Base-by-base conservation (phyloP, 2,329 filamentous ascomycete species). In the Microcyclosporella mali region DNA sequence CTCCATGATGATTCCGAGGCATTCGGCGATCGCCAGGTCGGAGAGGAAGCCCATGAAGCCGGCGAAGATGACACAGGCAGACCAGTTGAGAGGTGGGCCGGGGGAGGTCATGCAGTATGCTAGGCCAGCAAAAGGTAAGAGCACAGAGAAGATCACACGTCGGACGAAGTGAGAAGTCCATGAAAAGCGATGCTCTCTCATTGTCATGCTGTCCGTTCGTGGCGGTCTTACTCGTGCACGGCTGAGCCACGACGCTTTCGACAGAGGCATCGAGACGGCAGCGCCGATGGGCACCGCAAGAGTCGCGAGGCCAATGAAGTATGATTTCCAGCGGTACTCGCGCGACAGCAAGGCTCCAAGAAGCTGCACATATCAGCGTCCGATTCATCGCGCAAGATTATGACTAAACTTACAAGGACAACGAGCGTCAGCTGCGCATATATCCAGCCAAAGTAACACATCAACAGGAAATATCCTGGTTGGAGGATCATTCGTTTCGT, bases 1-100 rank as follows among this genome's bases (percentile, higher is more conserved):
- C 58, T 88, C 84, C 84, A 89, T 88, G 59, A 88, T 75, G 25
- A 89, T 67, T 1, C 84, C 83, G 50, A 83, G 78, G 62, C 84
- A 88, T 63, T 89, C 85, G 2, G 84, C 78, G 34, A 87, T 80
- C 1, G 83, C 84, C 8, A 90, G 74, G 39, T 80, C 82, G 1
- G 81, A 83, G 4, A 88, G 67, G 54, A 86, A 86, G 0, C 82
- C 84, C 11, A 88, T 74, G 3, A 79, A 60, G 1, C 74, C 76
- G 0, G 82, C 81, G 52, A 88, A 80, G 2, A 82, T 59, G 3
- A 81, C 79, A 2, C 84, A 85, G 1, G 82, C 67, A n/a, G 74
- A 73, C 42, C 78, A 74, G 40, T 75, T 77, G 16, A 80, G 64
- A 1, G 75, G 73, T 1, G 75, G 76, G 0, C 85, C 84, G 2